Percentiles rank a stretch among this genome's conserved stretches.
Evolutionary conservation across 306 rosid species (phyloP).

Genomic region (Gynostemma pentaphyllum): DNA sequence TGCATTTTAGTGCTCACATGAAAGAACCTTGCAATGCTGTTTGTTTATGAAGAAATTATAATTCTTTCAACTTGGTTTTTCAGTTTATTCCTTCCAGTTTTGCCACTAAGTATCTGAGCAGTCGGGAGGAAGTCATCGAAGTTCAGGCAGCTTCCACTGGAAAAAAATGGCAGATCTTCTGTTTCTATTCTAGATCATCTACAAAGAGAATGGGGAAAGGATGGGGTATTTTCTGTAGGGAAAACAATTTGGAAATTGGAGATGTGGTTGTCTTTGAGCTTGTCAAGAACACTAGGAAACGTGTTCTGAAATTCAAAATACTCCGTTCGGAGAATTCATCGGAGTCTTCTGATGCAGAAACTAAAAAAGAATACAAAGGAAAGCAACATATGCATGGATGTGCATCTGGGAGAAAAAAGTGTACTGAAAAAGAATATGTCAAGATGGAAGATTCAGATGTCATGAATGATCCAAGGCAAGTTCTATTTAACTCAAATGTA

Average conservation of each 20-base stretch:
- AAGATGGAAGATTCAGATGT: too few species aligned
- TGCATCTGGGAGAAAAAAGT: too few species aligned
- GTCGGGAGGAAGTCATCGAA: neutral
- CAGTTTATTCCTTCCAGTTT: constrained; percentile 22
- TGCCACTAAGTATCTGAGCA: constrained; percentile 11
- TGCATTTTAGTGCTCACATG: neutral
- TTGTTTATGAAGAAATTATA: too few species aligned
- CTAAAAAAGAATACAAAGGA: too few species aligned
- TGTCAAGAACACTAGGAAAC: neutral
- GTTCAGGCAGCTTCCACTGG: constrained; percentile 8
- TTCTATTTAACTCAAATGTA: too few species aligned
- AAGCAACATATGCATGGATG: too few species aligned
- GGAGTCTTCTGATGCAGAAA: too few species aligned
- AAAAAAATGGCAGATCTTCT: constrained; percentile 1
- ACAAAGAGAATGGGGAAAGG: constrained; percentile 11
- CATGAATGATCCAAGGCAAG: too few species aligned
- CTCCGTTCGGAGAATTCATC: too few species aligned
- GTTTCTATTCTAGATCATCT: neutral
- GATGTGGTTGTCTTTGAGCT: constrained; percentile 29
- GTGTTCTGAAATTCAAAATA: too few species aligned
- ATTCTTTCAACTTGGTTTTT: too few species aligned
- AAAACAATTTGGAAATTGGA: constrained; percentile 6
- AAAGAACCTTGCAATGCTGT: neutral
- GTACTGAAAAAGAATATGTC: too few species aligned
- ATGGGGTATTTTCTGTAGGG: constrained; percentile 5